A percentile compares a stretch with the other conserved stretches of the same genome.
Conservation (phyloP, 2,329 filamentous ascomycete species). For the Fulvia fulva region DNA sequence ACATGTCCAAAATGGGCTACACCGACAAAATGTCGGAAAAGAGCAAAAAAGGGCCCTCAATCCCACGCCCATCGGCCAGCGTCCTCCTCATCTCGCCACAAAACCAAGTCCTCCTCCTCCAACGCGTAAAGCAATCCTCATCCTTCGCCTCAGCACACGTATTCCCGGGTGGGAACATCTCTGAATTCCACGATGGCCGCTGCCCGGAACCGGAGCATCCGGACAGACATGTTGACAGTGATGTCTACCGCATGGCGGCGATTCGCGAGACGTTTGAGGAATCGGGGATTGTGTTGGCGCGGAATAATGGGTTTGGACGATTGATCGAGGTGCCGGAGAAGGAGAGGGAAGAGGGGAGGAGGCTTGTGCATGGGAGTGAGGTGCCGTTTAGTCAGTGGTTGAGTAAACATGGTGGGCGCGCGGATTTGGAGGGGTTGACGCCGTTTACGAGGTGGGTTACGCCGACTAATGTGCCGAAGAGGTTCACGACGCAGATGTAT, state of each 20-base stretch:
- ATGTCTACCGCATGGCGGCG: slow-evolving; percentile 74
- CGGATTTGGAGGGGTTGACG: slow-evolving; percentile 65
- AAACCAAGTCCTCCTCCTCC: slow-evolving; percentile 84
- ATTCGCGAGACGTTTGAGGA: slow-evolving; percentile 94
- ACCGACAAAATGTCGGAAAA: slow-evolving; percentile 10
- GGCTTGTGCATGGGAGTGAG: slow-evolving; percentile 63
- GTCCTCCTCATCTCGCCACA: slow-evolving; percentile 79
- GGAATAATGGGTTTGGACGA: slow-evolving; percentile 46
- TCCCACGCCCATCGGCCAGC: slow-evolving; percentile 64
- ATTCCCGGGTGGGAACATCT: slow-evolving; percentile 86
- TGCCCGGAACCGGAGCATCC: slow-evolving; percentile 49
- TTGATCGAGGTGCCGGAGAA: slow-evolving; percentile 59
- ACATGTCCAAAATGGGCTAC: slow-evolving; percentile 15
- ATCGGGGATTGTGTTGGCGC: slow-evolving; percentile 78
- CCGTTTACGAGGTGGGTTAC: slow-evolving; percentile 94
- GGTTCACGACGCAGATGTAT: slow-evolving; percentile 97
- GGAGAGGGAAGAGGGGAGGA: slow-evolving; percentile 63
- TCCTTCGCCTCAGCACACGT: slow-evolving; percentile 91
- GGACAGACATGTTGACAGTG: slow-evolving; percentile 64
- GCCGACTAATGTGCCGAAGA: slow-evolving; percentile 64
- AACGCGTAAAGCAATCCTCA: slow-evolving; percentile 74
- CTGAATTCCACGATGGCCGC: slow-evolving; percentile 69
- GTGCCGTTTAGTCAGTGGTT: slow-evolving; percentile 66
- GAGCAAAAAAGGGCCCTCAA: slow-evolving; percentile 38
- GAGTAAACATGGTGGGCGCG: slow-evolving; percentile 51